Evolutionary conservation across 1,139 yeast genomes (phyloP), one percentile per base, ranked within the genome.

Genomic region (Yamadazyma aaseri): DNA sequence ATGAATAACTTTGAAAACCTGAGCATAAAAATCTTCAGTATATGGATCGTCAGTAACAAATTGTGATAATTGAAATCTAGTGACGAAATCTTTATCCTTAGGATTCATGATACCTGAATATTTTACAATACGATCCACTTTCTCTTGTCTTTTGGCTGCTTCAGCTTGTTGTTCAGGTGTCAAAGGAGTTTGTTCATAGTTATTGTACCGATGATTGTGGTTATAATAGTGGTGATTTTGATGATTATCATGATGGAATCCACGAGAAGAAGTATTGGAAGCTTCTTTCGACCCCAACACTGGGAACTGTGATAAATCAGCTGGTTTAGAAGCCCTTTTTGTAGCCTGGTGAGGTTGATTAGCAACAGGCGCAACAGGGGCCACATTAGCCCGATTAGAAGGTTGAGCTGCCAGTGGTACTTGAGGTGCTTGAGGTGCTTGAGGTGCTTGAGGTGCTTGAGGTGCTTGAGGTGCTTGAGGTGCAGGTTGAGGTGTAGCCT

Each of bases 41-140:
- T 86, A 87, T 8, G 98, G 98, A 58, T 94, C 98, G 39, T 90
- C 97, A 13, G 97, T 86, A 29, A 92, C 97, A 61, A 92, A 85
- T 56, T 90, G 97, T 31, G 96, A 89, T 45, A 92, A 73, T 62
- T 94, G 98, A 55, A 90, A 84, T 56, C 97, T 76, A 32, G 96
- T 86, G 34, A 92, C 92, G 53, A 87, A 89, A 62, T 90, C 96
- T 65, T 90, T 90, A 58, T 92, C 98, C 65, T 90, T 86, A 41
- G 96, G 95, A 48, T 90, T 86, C 98, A 92, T 92, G 45, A 92
- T 79, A 41, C 97, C 97, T 17, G 95, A 85, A 63, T 83, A 86
- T 53, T 79, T 81, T 60, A 86, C 74, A 48, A 87, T 86, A 46
- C 85, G 76, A 22, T 83, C 79, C 26, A 84, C 90, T 57, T 86